phyloP scores from a whole-genome alignment of 1,139 yeast species.

The Meyerozyma smithsonii region DNA sequence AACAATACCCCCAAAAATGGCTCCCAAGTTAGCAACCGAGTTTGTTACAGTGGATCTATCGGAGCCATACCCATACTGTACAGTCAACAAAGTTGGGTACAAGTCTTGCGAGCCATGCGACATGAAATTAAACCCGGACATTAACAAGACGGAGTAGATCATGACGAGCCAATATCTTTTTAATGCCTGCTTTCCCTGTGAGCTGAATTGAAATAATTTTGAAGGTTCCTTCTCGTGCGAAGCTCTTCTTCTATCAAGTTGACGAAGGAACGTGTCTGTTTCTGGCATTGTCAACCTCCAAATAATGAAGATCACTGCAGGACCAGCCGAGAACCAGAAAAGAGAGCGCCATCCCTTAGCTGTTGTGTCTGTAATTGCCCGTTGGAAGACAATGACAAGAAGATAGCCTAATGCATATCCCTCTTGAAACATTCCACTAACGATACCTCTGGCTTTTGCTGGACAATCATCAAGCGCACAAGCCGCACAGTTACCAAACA shows the following conservation, averaged over 20 bases:
- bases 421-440: conserved; percentile 39
- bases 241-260: conserved; percentile 19
- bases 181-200: conserved; percentile 24
- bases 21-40: conserved; percentile 68
- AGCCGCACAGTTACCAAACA: conserved; percentile 37
- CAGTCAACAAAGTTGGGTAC: conserved; percentile 59
- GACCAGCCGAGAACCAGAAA: conserved; percentile 42
- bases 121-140: conserved; percentile 50
- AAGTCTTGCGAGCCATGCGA: conserved; percentile 75
- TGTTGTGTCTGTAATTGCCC: conserved; percentile 34
- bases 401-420: conserved; percentile 44
- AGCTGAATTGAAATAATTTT: conserved; percentile 13
- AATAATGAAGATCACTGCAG: conserved; percentile 31
- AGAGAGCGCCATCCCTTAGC: conserved; percentile 35
- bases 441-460: conserved; percentile 32
- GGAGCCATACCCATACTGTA: conserved; percentile 45
- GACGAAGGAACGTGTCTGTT: conserved; percentile 31
- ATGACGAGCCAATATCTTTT: conserved; percentile 36
- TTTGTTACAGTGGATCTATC: conserved; percentile 62
- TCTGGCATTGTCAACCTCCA: conserved; percentile 37
- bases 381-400: conserved; percentile 37
- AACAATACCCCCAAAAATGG: conserved; percentile 58
- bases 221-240: conserved; percentile 7
- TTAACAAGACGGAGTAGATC: conserved; percentile 31
- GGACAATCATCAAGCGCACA: conserved; percentile 38